Percentiles rank a stretch among this genome's conserved stretches.
Conservation (phyloP, 305 asterid genomes). For the Ajuga reptans region DNA sequence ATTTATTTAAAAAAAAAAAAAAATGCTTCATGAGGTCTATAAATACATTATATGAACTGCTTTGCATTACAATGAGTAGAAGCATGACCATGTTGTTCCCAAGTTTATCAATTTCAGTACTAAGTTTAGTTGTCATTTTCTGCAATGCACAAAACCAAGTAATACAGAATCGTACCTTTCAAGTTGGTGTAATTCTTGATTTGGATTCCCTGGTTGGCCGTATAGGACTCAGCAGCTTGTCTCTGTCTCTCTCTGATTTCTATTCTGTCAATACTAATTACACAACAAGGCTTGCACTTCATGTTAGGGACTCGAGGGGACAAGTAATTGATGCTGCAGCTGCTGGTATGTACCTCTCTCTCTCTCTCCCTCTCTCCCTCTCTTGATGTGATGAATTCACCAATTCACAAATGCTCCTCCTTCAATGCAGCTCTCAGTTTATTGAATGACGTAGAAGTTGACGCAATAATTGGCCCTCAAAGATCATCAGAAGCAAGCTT, state of each 20-base stretch:
- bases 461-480: slow-evolving; percentile 54
- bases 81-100: neutral
- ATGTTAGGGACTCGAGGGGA: slow-evolving; percentile 28
- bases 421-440: slow-evolving; percentile 42
- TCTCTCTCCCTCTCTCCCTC: neutral
- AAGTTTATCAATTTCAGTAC: neutral
- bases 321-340: slow-evolving; percentile 20
- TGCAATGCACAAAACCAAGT: slow-evolving; percentile 23
- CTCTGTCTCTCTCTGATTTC: slow-evolving; percentile 32
- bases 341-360: neutral
- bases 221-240: slow-evolving; percentile 29
- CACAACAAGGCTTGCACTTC: slow-evolving; percentile 27
- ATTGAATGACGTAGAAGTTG: slow-evolving; percentile 32
- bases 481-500: slow-evolving; percentile 38
- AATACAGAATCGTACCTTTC: slow-evolving; percentile 20
- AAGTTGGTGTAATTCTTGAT: slow-evolving; percentile 37
- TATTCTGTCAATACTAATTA: slow-evolving; percentile 27
- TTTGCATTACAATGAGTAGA: neutral
- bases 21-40: no score
- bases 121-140: neutral
- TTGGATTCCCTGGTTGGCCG: slow-evolving; percentile 32
- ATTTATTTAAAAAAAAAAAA: no score
- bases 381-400: neutral
- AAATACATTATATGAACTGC: neutral
- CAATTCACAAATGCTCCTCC: slow-evolving; percentile 27